Percentiles rank a stretch among this genome's conserved stretches.
These are phyloP conservation scores for Sergeia podlipaevii DNA, from an alignment of 208 protist genomes.

Conservation along the genomic window DNA sequence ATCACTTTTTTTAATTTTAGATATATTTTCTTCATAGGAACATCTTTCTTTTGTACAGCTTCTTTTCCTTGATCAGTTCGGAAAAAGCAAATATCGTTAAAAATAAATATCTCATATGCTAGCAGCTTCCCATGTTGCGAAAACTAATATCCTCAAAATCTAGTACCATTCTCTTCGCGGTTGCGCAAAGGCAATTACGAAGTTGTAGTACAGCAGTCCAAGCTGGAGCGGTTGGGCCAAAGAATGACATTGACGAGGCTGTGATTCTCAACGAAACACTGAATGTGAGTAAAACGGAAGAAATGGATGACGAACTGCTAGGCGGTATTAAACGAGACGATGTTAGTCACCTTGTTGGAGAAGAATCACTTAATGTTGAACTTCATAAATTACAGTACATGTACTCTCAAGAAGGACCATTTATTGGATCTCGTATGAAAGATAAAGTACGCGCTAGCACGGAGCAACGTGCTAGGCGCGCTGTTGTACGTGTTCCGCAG, in stretches of 20 bases:
- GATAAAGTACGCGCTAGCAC: slow-evolving; percentile 35
- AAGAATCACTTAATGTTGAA: slow-evolving; percentile 47
- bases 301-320: slow-evolving; percentile 1
- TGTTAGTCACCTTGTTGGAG: slow-evolving; percentile 32
- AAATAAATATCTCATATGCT: no score
- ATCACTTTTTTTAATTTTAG: no score
- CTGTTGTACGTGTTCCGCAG: slow-evolving; percentile 67
- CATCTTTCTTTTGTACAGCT: no score
- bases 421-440: slow-evolving; percentile 65
- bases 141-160: no score
- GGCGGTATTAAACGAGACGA: slow-evolving; percentile 27
- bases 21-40: no score
- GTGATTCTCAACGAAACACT: slow-evolving; percentile 51
- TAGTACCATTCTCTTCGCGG: no score
- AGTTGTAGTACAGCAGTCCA: no score
- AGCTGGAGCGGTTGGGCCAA: background rate
- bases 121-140: no score
- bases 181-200: no score
- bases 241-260: slow-evolving; percentile 14
- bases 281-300: background rate
- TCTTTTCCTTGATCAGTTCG: no score
- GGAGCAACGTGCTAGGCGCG: slow-evolving; percentile 41
- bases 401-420: slow-evolving; percentile 78
- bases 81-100: no score
- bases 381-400: slow-evolving; percentile 71